Evolutionary conservation across 129 eudicot species (phyloP), one percentile per base, ranked within the genome.

Genomic region (Glebionis coronaria): DNA sequence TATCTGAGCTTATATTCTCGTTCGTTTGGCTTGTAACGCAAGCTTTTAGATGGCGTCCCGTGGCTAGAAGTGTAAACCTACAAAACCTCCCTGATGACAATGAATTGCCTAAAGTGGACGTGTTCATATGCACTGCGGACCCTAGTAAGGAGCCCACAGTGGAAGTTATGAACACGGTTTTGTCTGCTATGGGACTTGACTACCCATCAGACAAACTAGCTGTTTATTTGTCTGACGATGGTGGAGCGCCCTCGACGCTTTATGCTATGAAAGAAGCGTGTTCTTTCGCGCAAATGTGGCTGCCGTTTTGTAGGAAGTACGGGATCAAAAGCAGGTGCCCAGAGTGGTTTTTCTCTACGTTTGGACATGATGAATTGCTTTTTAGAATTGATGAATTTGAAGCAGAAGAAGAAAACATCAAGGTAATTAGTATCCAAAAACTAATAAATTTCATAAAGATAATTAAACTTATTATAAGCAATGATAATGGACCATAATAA

Each of bases 91-190:
- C 88, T 1, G 70, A 62, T 44, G 89, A 85, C 31, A 60, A 59
- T 0, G 68, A 75, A 23, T 53, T 85, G 15, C 92, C 96, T 11
- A 76, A 67, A 16, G 81, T 88, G 25, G 96, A 88, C 27, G 90
- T 88, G 50, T 88, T 88, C 54, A 72, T 88, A 42, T 85, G 89
- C 79, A 88, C 96, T 5, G 96, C 96, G 0, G 96, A 88, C 68
- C 89, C 92, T 2, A 71, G 50, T 31, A 88, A 85, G 74, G 96
- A 88, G 61, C 92, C 92, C 4, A 79, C 80, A 13, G 52, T 82
- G 58, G 88, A 76, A 70, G 92, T 88, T 14, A 85, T 88, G 96
- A 88, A 88, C 83, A 88, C 96, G 14, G 90, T 88, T n/a, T 27
- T 88, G 74, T 88, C 96, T 0, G 93, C 93, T 19, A 85, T 88